Evolutionary conservation across 2,329 filamentous ascomycete species (phyloP), one percentile per base, ranked within the genome.

Genomic region (Pyrenochaeta sp.): DNA sequence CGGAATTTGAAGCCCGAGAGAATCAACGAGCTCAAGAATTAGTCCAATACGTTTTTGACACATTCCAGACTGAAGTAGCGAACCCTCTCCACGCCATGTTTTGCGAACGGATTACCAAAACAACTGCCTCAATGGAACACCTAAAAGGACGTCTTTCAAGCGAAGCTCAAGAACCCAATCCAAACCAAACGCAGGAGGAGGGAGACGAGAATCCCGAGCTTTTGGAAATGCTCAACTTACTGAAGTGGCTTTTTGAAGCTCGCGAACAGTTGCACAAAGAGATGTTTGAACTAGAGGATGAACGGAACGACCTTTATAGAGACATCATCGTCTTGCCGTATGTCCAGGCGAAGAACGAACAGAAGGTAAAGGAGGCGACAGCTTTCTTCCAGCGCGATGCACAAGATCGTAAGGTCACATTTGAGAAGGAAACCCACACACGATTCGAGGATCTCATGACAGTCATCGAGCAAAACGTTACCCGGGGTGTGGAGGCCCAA

Each of bases 201-300:
- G 93, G 94, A 13, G 93, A 97, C 58, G 93, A 96, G 68, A 86
- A 92, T 66, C 94, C 94, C 0, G 94, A 99, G 71, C 80, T 97
- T 0, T 77, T 97, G 2, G 94, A 99, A 71, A 96, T 96, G 72
- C 79, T 99, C 9, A 97, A 93, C 0, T 82, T 96, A 34, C 79
- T 97, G 10, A 99, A 97, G 65, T 97, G 94, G 92, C 85, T 97
- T 7, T 97, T 96, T 60, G 94, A 99, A 68, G 88, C 89, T 1
- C 86, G 92, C n/a, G 94, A 99, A 72, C 81, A 83, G 32, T 79
- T 97, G 7, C 87, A 97, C 73, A 86, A 89, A 29, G 88, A 90
- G 60, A 82, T 93, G 39, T 96, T 90, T 64, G 89, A 95, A 58
- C 76, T 97, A 8, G 82, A 96, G 22, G 86, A 85, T 14, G 89